Evolutionary conservation across 2,329 filamentous ascomycete species (phyloP).

Genomic region (Diaporthe sp.): DNA sequence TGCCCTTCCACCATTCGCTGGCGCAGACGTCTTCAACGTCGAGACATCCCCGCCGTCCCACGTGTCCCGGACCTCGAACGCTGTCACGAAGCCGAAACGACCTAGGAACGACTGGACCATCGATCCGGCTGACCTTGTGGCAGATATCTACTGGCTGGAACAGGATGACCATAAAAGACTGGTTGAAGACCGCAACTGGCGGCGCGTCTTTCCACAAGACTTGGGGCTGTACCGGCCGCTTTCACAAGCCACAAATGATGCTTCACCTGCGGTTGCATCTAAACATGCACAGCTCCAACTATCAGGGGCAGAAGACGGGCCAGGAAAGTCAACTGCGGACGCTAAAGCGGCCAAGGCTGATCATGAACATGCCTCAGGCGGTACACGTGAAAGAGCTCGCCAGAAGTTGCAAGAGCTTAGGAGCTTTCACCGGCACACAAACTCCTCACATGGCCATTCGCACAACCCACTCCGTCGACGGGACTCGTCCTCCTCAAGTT

Average conservation of each 20-base stretch:
- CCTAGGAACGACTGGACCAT: constrained; percentile 88
- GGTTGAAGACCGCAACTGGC: constrained; percentile 84
- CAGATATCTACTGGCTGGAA: constrained; percentile 92
- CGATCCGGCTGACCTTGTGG: constrained; percentile 86
- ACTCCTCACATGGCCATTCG: constrained; percentile 58
- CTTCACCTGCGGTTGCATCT: constrained; percentile 18
- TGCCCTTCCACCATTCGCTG: constrained; percentile 60
- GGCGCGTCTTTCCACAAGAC: constrained; percentile 74
- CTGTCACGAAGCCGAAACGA: constrained; percentile 73
- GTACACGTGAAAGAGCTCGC: constrained; percentile 70
- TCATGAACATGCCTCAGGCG: constrained; percentile 61
- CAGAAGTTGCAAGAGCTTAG: constrained; percentile 72
- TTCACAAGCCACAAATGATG: constrained; percentile 43
- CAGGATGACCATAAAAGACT: constrained; percentile 83
- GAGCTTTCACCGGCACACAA: constrained; percentile 67
- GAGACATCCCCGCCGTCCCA: constrained; percentile 59
- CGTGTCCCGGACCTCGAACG: constrained; percentile 55
- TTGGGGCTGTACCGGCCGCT: constrained; percentile 47
- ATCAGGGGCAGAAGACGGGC: constrained; percentile 44
- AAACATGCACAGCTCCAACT: constrained; percentile 33
- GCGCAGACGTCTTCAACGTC: constrained; percentile 59
- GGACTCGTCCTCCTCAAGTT: constrained; percentile 70
- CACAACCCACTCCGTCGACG: constrained; percentile 67
- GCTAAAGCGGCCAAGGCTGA: constrained; percentile 51
- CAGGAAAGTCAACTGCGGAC: constrained; percentile 44